Base-by-base conservation (phyloP, 164 flowering plant genomes). In the Litsea cubeba region DNA sequence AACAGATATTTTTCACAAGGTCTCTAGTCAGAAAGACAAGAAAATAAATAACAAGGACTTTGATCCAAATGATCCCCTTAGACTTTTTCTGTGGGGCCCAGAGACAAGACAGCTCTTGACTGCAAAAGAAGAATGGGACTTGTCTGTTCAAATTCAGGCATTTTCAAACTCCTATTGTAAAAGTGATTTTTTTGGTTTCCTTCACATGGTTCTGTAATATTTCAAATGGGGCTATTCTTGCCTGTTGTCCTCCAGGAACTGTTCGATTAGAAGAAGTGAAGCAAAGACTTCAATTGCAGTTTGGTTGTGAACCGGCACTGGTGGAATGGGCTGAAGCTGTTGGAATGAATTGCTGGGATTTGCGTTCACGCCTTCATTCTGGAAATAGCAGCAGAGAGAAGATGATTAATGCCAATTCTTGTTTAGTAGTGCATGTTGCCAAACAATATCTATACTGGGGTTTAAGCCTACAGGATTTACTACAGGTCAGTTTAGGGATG, bases 351-450 rank as follows among this genome's bases (percentile, higher is more conserved):
- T 88, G 88, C 80, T 81, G 58, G 62, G 77, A 24, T 73, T 79
- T 95, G 87, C 85, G 80, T 79, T 79, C 85, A 49, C 83, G 85
- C 72, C 69, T 93, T 69, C 81, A 75, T 71, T 78, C 76, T 72
- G 91, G 97, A 22, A 76, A 78, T 57, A 87, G 81, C 23, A 87
- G 97, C 76, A 82, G 92, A 40, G 90, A 92, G 51, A 91, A 85
- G 84, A 80, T 95, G 84, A 88, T 92, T 40, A 74, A 76, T 81
- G 86, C 96, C 58, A 95, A 93, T 77, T 83, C 89, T 40, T 90
- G 98, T 28, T 69, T 93, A 91, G 99, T 95, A 70, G 95, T 92
- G 75, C 92, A 92, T 75, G 84, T 95, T 74, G 97, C 98, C 71
- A 95, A 92, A 83, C 83, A 84, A 28, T 93, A 91, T 85, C 88